Evolutionary conservation across 768 basidiomycete species (phyloP).

Genomic region (Lactifluus rugatus): DNA sequence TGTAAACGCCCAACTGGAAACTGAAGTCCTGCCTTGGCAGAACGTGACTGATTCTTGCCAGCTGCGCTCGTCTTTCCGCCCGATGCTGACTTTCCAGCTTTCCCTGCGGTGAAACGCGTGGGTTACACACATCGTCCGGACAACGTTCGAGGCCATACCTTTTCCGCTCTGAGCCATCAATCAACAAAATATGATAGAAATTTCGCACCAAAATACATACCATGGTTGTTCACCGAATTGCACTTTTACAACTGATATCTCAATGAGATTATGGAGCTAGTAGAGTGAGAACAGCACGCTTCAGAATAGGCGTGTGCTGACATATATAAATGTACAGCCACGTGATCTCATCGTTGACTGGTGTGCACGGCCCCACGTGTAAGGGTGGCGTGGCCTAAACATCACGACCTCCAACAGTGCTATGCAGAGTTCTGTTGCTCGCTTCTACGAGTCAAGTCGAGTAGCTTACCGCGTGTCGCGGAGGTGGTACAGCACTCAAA

Average conservation of each 20-base stretch:
- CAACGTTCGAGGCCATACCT: neutral
- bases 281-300: conserved; percentile 2
- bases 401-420: neutral
- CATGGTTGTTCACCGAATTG: conserved; percentile 2
- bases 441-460: neutral
- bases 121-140: neutral
- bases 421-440: neutral
- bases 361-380: neutral
- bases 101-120: conserved; percentile 22
- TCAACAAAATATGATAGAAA: neutral
- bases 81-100: conserved; percentile 34
- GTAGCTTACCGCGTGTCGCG: neutral
- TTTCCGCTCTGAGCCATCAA: conserved; percentile 14
- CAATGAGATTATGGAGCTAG: conserved; percentile 9
- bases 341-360: conserved; percentile 3
- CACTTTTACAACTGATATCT: neutral
- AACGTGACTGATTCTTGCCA: conserved; percentile 55
- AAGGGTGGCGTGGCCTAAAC: neutral
- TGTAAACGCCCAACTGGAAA: conserved; percentile 92
- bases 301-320: neutral
- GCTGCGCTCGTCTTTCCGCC: conserved; percentile 34
- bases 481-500: conserved; percentile 1
- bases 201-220: neutral
- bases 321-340: conserved; percentile 8
- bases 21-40: conserved; percentile 66